These are phyloP conservation scores for Carpinus viminea DNA, from an alignment of 306 rosid species.

Conservation along the genomic window DNA sequence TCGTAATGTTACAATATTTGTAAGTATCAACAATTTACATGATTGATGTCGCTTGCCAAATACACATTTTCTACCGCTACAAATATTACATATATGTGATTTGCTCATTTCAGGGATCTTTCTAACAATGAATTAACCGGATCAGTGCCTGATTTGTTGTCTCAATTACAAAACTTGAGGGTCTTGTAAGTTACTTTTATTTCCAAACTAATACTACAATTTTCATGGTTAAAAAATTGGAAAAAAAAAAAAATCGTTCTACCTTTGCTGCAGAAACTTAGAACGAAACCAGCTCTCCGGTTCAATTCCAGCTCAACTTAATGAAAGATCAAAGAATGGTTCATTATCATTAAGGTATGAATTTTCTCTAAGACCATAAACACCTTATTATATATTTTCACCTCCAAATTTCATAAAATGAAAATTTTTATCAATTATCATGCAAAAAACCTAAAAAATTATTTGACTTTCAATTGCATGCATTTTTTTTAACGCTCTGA, in stretches of 20 bases:
- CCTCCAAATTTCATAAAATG: no score
- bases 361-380: neutral
- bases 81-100: slow-evolving; percentile 1
- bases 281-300: slow-evolving; percentile 42
- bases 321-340: slow-evolving; percentile 34
- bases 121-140: slow-evolving; percentile 53
- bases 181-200: slow-evolving; percentile 45
- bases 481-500: neutral
- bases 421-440: no score
- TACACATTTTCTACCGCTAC: neutral
- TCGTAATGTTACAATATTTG: slow-evolving; percentile 44
- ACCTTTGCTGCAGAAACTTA: slow-evolving; percentile 47
- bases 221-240: neutral
- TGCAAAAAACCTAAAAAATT: no score
- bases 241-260: neutral
- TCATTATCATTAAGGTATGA: slow-evolving; percentile 48
- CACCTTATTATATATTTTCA: neutral
- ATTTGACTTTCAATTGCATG: no score
- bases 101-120: slow-evolving; percentile 49
- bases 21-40: slow-evolving; percentile 29
- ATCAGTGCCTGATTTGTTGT: slow-evolving; percentile 36
- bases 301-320: slow-evolving; percentile 38
- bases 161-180: slow-evolving; percentile 27
- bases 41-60: neutral
- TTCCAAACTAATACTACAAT: neutral